Evolutionary conservation across 345 rosid species (phyloP).

Genomic region (Psidium friedrichsthalianum): DNA sequence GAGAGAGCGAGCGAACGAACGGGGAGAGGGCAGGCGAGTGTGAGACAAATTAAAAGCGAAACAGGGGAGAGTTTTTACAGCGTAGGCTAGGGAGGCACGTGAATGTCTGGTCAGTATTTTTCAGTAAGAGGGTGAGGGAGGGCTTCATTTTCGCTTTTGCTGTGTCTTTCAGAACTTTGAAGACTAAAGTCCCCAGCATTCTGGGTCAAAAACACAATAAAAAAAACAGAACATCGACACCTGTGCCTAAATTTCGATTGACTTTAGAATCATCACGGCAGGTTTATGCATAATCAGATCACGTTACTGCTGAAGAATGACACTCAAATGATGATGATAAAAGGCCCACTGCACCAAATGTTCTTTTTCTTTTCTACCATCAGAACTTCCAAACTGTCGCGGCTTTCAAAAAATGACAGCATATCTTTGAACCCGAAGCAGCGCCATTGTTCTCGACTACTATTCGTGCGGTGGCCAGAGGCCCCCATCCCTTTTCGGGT

Average conservation of each 20-base stretch:
- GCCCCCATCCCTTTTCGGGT: neutral
- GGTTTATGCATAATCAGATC: neutral
- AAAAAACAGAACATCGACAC: neutral
- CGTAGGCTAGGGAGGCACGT: slow-evolving; percentile 33
- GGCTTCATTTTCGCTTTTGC: neutral
- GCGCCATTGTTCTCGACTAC: neutral
- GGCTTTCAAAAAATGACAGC: neutral
- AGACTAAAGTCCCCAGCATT: neutral
- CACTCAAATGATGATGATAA: neutral
- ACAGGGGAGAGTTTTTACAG: neutral
- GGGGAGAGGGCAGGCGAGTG: neutral
- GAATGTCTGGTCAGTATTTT: slow-evolving; percentile 34
- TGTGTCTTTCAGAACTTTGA: neutral
- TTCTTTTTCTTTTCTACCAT: neutral
- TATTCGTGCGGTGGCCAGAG: neutral
- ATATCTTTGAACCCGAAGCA: neutral
- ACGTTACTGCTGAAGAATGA: neutral
- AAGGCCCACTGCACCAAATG: neutral
- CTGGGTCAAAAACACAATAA: neutral
- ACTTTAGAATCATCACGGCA: neutral
- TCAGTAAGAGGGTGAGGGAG: neutral
- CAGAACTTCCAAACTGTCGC: neutral
- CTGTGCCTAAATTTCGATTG: neutral
- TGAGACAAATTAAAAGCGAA: neutral
- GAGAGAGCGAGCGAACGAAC: neutral